phyloP scores from a whole-genome alignment of 208 protist genomes.

The Leptomonas pyrrhocoris region DNA sequence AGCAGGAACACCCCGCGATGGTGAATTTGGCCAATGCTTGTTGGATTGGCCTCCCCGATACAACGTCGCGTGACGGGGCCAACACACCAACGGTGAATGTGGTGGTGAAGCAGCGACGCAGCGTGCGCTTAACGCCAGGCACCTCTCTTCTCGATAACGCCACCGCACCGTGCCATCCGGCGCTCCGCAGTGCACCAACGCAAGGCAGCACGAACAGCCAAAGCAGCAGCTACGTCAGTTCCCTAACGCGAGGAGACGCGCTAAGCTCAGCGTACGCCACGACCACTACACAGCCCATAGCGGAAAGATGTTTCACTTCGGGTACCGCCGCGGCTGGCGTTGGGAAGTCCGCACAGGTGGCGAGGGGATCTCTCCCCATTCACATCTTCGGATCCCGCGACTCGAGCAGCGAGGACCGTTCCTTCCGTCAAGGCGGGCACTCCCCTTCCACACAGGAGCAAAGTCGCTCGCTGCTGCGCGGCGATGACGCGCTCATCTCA shows the following conservation, averaged over 20 bases:
- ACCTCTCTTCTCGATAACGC: constrained; percentile 8
- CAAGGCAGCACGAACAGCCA: background rate
- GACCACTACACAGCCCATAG: background rate
- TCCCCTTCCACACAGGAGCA: constrained; percentile 28
- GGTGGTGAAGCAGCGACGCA: constrained; percentile 29
- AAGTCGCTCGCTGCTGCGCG: constrained; percentile 20
- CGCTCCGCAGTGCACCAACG: background rate
- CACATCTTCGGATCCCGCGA: constrained; percentile 13
- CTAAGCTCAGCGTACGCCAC: background rate
- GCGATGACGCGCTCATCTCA: constrained; percentile 6
- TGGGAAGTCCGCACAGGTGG: no score
- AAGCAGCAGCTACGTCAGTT: background rate
- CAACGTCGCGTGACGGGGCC: constrained; percentile 1
- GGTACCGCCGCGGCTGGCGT: background rate
- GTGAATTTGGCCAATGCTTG: constrained; percentile 2
- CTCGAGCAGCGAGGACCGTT: constrained; percentile 28
- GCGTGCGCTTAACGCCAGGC: constrained; percentile 9
- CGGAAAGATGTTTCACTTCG: background rate
- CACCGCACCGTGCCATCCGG: background rate
- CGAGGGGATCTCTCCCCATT: constrained; percentile 21
- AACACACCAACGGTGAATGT: constrained; percentile 28
- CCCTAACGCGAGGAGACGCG: background rate
- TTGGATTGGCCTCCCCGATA: constrained; percentile 20
- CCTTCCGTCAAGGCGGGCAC: constrained; percentile 26
- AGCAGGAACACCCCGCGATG: background rate